Evolutionary conservation across 345 rosid genomes (phyloP).

Genomic region (Eucalyptus tenuipes): DNA sequence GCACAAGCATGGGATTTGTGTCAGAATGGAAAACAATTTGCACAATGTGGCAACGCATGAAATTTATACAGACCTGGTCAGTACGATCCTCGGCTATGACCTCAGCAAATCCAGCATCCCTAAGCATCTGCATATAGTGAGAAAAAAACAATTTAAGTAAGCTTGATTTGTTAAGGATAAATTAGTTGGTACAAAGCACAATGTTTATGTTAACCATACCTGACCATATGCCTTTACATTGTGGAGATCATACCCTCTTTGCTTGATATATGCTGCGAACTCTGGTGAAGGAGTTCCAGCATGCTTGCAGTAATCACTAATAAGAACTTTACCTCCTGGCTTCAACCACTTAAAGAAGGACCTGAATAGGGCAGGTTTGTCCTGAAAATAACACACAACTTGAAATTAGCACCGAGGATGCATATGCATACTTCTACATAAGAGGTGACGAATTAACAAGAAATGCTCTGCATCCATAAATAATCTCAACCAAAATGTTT

Average conservation of each 20-base stretch:
- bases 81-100: slow-evolving; percentile 79
- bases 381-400: slow-evolving; percentile 28
- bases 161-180: not conserved
- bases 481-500: not conserved
- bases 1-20: not conserved
- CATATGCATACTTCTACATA: not conserved
- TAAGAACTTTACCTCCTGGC: slow-evolving; percentile 90
- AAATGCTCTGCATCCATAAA: not conserved
- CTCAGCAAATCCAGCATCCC: slow-evolving; percentile 71
- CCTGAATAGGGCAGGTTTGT: slow-evolving; percentile 78
- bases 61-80: slow-evolving; percentile 37
- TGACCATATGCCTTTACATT: slow-evolving; percentile 68
- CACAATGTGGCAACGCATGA: not conserved
- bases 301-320: slow-evolving; percentile 78
- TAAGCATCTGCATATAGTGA: not conserved
- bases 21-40: not conserved
- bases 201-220: slow-evolving; percentile 19
- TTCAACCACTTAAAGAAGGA: slow-evolving; percentile 92
- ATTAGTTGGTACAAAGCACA: not conserved
- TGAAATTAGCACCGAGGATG: not conserved
- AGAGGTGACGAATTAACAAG: not conserved
- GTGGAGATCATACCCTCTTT: slow-evolving; percentile 95
- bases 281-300: slow-evolving; percentile 60
- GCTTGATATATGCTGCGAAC: slow-evolving; percentile 59
- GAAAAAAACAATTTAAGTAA: not conserved